Evolutionary conservation across 164 flowering plant species (phyloP).

Genomic region (Buxus sempervirens): DNA sequence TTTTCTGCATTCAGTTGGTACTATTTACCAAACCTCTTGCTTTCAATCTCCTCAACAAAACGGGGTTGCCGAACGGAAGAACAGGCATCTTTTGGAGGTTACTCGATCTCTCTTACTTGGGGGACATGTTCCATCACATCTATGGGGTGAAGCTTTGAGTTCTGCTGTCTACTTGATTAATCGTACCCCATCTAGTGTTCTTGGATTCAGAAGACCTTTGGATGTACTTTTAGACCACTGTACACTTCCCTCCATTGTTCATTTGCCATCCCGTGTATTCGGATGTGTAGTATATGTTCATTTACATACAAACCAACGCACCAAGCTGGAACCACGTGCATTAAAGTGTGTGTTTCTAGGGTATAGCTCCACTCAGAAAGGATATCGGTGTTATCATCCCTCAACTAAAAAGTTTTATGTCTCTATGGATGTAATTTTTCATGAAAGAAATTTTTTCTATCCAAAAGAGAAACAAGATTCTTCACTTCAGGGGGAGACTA

Average conservation of each 20-base stretch:
- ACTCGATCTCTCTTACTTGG: conserved; percentile 8
- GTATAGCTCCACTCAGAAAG: conserved; percentile 6
- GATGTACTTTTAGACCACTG: conserved; percentile 5
- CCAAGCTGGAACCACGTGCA: not conserved
- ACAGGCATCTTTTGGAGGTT: conserved; percentile 5
- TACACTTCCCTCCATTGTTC: not conserved
- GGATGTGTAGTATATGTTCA: conserved; percentile 5
- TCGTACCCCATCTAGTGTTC: conserved; percentile 1
- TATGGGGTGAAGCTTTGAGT: conserved; percentile 10
- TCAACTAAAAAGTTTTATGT: conserved; percentile 4
- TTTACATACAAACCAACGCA: not conserved
- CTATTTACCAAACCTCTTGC: not conserved
- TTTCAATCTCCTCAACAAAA: conserved; percentile 7
- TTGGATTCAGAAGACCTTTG: not conserved
- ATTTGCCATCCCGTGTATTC: not conserved
- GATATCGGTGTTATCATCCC: conserved; percentile 5
- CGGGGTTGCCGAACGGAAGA: not conserved
- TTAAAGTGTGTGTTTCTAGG: conserved; percentile 10
- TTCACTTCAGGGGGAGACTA: conserved; percentile 6
- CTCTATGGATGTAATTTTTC: conserved; percentile 8
- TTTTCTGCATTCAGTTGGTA: not conserved
- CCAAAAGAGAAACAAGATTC: not conserved
- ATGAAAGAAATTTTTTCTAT: not conserved
- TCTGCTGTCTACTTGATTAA: not conserved
- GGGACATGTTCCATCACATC: conserved; percentile 1